Conservation (phyloP, 1,284 basidiomycete species). For the Boletus semigastroideus region DNA sequence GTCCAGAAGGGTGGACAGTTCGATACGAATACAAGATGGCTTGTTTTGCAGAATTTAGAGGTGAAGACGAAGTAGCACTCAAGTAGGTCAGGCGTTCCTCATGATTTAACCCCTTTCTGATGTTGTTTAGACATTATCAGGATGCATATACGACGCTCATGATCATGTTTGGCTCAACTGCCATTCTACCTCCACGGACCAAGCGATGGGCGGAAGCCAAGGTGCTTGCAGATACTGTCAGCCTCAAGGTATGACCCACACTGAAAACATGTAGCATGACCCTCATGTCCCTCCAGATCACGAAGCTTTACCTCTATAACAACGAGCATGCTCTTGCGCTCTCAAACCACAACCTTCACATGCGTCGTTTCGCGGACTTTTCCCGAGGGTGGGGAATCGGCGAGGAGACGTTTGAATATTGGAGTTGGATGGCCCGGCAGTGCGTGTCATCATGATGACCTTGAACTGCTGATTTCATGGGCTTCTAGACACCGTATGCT, state of each 20-base stretch:
- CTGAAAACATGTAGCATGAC: not conserved
- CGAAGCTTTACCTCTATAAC: conserved; percentile 87
- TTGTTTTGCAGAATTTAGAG: conserved; percentile 91
- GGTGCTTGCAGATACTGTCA: conserved; percentile 90
- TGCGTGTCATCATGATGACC: conserved; percentile 40
- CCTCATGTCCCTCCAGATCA: conserved; percentile 52
- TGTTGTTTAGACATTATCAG: conserved; percentile 74
- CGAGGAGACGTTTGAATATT: conserved; percentile 95
- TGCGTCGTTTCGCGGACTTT: conserved; percentile 84
- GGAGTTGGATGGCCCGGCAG: conserved; percentile 96
- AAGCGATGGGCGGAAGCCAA: conserved; percentile 99
- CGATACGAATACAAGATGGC: conserved; percentile 97
- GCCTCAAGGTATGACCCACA: conserved; percentile 63
- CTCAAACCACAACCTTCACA: conserved; percentile 79
- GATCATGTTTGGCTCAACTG: conserved; percentile 86
- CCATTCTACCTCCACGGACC: conserved; percentile 85
- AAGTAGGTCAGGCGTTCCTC: conserved; percentile 51
- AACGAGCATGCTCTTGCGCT: conserved; percentile 78
- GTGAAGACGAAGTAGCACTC: conserved; percentile 86
- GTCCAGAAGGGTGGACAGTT: conserved; percentile 92
- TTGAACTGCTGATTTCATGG: not conserved
- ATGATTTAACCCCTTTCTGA: conserved; percentile 5
- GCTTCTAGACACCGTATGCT: conserved; percentile 74
- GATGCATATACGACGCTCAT: conserved; percentile 82
- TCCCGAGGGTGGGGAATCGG: conserved; percentile 95